Evolutionary conservation across 192 early-diverging fungal genomes (phyloP).

Genomic region (Backusella parvicylindrica): DNA sequence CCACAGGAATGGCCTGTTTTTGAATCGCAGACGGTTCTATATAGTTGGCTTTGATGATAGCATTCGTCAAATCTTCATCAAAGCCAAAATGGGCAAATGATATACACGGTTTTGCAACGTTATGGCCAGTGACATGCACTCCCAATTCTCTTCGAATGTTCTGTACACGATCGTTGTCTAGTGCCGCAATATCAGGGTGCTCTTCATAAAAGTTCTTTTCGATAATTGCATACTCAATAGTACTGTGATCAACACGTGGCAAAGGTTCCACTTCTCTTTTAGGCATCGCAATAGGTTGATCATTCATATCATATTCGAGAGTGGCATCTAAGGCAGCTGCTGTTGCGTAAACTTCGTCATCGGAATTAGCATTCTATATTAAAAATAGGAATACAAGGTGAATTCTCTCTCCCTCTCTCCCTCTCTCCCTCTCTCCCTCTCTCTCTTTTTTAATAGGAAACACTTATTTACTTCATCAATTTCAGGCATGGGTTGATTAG

Average conservation of each 20-base stretch:
- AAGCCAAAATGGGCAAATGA: constrained; percentile 87
- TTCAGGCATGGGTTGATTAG: constrained; percentile 32
- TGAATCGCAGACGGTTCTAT: constrained; percentile 76
- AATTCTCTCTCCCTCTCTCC: not conserved
- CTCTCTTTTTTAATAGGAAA: not conserved
- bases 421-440: not conserved
- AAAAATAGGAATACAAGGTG: constrained; percentile 23
- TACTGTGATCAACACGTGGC: constrained; percentile 59
- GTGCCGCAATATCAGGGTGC: constrained; percentile 66
- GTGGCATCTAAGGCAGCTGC: constrained; percentile 63
- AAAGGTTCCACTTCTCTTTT: constrained; percentile 63
- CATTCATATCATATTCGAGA: constrained; percentile 33
- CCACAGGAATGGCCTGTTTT: constrained; percentile 73
- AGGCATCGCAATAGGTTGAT: constrained; percentile 23
- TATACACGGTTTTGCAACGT: constrained; percentile 68
- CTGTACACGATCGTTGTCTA: constrained; percentile 51
- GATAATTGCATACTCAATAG: constrained; percentile 63
- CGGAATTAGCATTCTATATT: constrained; percentile 54
- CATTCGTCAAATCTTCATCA: constrained; percentile 61
- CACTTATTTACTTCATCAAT: constrained; percentile 41
- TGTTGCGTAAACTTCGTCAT: constrained; percentile 84
- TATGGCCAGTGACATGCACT: constrained; percentile 63
- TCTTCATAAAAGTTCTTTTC: constrained; percentile 80
- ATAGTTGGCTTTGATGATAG: constrained; percentile 63
- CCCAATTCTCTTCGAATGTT: constrained; percentile 55